Base-by-base conservation (phyloP, 306 rosid genomes). In the Acacia acuminata region DNA sequence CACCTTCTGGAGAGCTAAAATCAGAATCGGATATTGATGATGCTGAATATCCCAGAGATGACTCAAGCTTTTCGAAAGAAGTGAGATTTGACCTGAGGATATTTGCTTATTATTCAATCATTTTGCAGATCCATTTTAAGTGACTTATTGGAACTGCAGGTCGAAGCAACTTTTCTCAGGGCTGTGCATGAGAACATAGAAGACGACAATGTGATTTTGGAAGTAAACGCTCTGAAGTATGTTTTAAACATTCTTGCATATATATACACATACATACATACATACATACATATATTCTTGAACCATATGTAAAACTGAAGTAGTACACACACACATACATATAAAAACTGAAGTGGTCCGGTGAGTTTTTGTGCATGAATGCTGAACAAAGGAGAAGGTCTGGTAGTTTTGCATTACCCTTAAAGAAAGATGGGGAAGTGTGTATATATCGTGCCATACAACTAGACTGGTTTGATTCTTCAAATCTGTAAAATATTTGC, bases 141-240 rank as follows among this genome's bases (percentile, higher is more conserved):
- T 78, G 17, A 43, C 64, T 64, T 13, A 10, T 81, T 66, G 50
- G 71, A 60, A 17, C 78, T 90, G 82, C 94, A 96, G 99, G 98
- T 94, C 76, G 98, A 96, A 89, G 97, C 94, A 69, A 96, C 99
- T 58, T 96, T 96, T 80, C 89, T 90, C 63, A 89, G 99, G 88
- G 98, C 92, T 77, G 99, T 90, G 81, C 88, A 92, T 30, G 99
- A 96, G 87, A 94, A 91, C 90, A 92, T 96, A 78, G 42, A 90
- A 80, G 97, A 88, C 27, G 90, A 81, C 66, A 83, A 91, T 85
- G 87, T 94, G 82, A 84, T 91, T 75, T 87, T 96, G 80, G 99
- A 96, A 88, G 87, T 96, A 70, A 96, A 94, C 85, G 88, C 98
- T 67, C 78, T 93, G 79, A 89, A 94, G 99, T 96, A 92, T 86